Conservation (phyloP, 2,329 filamentous ascomycete species). For the Calonectria pauciramosa region DNA sequence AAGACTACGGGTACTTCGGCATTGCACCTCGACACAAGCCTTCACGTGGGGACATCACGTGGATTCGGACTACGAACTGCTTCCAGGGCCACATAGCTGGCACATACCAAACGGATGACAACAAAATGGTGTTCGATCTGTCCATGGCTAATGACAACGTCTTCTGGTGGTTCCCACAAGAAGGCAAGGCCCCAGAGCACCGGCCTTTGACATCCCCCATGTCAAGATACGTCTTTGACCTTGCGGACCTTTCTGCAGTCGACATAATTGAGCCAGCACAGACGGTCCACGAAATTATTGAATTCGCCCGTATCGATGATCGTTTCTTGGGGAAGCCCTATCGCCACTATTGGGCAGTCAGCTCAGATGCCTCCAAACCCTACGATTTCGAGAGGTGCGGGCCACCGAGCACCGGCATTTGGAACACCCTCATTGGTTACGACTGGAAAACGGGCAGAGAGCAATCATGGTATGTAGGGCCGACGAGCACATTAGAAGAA, state of each 20-base stretch:
- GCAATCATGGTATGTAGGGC: conserved; percentile 4
- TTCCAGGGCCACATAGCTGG: conserved; percentile 32
- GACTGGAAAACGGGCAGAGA: conserved; percentile 1
- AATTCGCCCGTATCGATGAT: conserved; percentile 27
- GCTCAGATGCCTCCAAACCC: background rate
- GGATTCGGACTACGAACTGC: conserved; percentile 17
- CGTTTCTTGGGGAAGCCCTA: conserved; percentile 15
- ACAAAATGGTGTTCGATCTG: conserved; percentile 16
- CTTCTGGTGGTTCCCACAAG: conserved; percentile 28
- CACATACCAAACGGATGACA: conserved; percentile 22
- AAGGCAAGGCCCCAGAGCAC: background rate
- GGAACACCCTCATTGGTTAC: conserved; percentile 14
- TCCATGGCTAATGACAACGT: conserved; percentile 24
- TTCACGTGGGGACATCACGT: background rate
- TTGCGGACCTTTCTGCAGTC: background rate
- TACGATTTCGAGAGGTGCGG: conserved; percentile 6
- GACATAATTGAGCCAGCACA: too few species aligned
- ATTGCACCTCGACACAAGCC: background rate
- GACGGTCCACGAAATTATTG: too few species aligned
- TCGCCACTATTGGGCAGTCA: conserved; percentile 12
- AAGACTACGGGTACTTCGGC: background rate
- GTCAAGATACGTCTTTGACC: conserved; percentile 15
- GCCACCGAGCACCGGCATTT: conserved; percentile 11
- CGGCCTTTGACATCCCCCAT: background rate
- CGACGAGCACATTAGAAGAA: conserved; percentile 14